Conservation (phyloP, 2,329 filamentous ascomycete species). For the Colletotrichum cereale region DNA sequence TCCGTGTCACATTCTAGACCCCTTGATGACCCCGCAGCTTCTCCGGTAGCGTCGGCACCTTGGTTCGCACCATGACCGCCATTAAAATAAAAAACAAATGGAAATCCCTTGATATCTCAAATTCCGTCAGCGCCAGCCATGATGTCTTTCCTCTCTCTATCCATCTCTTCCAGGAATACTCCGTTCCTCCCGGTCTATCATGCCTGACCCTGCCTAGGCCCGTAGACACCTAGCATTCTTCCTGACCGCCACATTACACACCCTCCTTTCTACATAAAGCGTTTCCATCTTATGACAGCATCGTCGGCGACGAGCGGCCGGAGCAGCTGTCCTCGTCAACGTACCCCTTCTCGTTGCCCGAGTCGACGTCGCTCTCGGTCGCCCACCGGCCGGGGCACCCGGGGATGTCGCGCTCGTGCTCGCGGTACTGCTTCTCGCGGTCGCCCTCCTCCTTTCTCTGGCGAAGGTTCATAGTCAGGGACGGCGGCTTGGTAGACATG, state of each 20-base stretch:
- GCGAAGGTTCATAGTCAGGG: conserved; percentile 30
- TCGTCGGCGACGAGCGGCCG: conserved; percentile 34
- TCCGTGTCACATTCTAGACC: conserved; percentile 37
- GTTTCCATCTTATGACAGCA: conserved; percentile 1
- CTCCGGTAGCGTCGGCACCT: conserved; percentile 12
- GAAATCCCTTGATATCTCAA: conserved; percentile 29
- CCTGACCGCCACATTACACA: not conserved
- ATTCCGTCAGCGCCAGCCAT: not conserved
- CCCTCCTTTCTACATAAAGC: too few species aligned
- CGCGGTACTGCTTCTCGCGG: conserved; percentile 35
- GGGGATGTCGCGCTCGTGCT: conserved; percentile 38
- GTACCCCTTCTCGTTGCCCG: conserved; percentile 40
- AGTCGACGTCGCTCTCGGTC: conserved; percentile 37
- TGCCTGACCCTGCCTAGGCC: too few species aligned
- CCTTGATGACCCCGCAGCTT: conserved; percentile 1
- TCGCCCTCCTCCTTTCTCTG: conserved; percentile 34
- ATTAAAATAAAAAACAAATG: not conserved
- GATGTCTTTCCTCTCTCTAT: not conserved
- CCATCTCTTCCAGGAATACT: not conserved
- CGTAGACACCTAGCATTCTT: too few species aligned
- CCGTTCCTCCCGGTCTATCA: too few species aligned
- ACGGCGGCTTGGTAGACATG: conserved; percentile 14
- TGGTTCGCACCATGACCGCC: not conserved
- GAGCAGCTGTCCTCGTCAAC: conserved; percentile 37
- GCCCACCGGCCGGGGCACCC: conserved; percentile 39